A percentile compares a stretch with the other conserved stretches of the same genome.
phyloP scores from a whole-genome alignment of 257 asterid species.

The Lantana camara region DNA sequence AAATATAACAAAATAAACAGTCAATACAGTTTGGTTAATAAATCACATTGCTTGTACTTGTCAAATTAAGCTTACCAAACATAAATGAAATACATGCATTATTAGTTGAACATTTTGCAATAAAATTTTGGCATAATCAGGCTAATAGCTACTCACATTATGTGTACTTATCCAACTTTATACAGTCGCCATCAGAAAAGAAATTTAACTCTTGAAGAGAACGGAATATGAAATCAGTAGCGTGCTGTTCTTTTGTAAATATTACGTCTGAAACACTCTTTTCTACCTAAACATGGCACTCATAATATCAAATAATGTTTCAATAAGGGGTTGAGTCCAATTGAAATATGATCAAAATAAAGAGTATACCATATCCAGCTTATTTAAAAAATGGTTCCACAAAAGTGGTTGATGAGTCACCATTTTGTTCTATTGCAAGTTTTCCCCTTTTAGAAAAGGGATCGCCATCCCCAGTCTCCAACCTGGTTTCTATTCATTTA shows the following conservation, averaged over 20 bases:
- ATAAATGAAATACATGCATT: not conserved
- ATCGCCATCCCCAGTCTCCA: slow-evolving; percentile 31
- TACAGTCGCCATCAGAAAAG: slow-evolving; percentile 7
- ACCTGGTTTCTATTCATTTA: slow-evolving; percentile 35
- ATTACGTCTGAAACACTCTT: slow-evolving; percentile 28
- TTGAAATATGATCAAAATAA: slow-evolving; percentile 28
- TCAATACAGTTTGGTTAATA: slow-evolving; percentile 19
- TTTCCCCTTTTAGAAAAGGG: slow-evolving; percentile 44
- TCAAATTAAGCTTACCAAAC: slow-evolving; percentile 14
- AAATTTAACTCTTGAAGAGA: slow-evolving; percentile 11
- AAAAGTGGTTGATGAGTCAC: slow-evolving; percentile 53
- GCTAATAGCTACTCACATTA: slow-evolving; percentile 19
- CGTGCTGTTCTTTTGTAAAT: slow-evolving; percentile 7
- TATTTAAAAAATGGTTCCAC: slow-evolving; percentile 27
- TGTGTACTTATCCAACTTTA: slow-evolving; percentile 17
- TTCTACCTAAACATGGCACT: slow-evolving; percentile 23
- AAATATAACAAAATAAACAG: not conserved
- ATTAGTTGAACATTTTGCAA: not conserved
- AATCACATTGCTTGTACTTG: slow-evolving; percentile 3
- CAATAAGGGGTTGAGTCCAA: slow-evolving; percentile 21
- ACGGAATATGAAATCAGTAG: slow-evolving; percentile 8
- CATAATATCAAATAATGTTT: slow-evolving; percentile 24
- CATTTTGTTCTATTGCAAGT: slow-evolving; percentile 36
- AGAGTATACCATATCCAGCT: slow-evolving; percentile 24
- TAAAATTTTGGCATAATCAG: slow-evolving; percentile 10